Base-by-base conservation (phyloP, 2,329 filamentous ascomycete genomes). In the Phyllosticta capitalensis region DNA sequence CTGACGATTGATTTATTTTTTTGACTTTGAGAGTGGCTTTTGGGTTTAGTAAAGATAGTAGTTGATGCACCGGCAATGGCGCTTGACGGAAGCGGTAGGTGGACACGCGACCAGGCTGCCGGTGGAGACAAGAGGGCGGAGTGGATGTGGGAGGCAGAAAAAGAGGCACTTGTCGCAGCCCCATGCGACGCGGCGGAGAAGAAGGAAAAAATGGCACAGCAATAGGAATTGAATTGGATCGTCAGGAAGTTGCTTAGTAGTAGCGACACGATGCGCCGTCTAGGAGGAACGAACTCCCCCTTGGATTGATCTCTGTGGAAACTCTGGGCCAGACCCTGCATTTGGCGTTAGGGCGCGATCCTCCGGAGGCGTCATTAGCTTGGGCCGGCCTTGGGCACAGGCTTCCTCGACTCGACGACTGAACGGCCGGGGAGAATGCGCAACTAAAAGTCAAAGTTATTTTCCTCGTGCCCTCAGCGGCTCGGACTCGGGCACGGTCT, bases 81-180 rank as follows among this genome's bases (percentile, higher is more conserved):
- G 22, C 51, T 20, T 28, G 19, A 30, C 56, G 21, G 50, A 58
- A 58, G 56, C 56, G 49, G 56, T 50, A 58, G 30, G 33, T 28
- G 51, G 20, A 38, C 56, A 58, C 56, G 56, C 56, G 56, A 58
- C 56, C 24, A 19, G 17, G 19, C 50, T n/a, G 20, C 19, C 19
- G 19, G 20, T 24, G 33, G 21, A 33, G 30, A 3, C 5, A 14
- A 33, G 1, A 1, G 9, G 30, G 9, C 17, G 17, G 9, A 33
- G 3, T 14, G n/a, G n/a, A n/a, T n/a, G n/a, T n/a, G n/a, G n/a
- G n/a, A n/a, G n/a, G n/a, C n/a, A n/a, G n/a, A n/a, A n/a, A n/a
- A n/a, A n/a, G n/a, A n/a, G n/a, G 5, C 30, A 38, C 30, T 38
- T 14, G 10, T 10, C 10, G 30, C 30, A 38, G 10, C 30, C 30